Evolutionary conservation across 139 green algal genomes (phyloP).

Genomic region (Protoeuglena noctilucae): DNA sequence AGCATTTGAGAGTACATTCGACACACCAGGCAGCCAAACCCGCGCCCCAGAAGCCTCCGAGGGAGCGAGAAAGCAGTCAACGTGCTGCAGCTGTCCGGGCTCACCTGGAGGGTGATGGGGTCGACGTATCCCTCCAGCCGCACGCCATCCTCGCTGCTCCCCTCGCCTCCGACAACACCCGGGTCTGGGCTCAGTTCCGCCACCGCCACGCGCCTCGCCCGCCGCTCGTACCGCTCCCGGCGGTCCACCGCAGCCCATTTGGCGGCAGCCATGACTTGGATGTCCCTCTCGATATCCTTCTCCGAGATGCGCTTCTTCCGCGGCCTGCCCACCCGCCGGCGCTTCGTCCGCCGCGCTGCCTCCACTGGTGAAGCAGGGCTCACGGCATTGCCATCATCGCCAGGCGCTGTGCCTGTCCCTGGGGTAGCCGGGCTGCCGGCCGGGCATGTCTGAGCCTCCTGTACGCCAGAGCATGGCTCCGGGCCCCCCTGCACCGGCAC

Average conservation of each 20-base stretch:
- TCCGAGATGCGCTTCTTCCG: constrained; percentile 1
- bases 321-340: not conserved
- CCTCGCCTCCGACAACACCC: not conserved
- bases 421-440: no score
- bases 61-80: no score
- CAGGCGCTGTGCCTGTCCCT: no score
- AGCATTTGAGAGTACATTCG: no score
- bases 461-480: no score
- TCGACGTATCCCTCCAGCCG: constrained; percentile 62
- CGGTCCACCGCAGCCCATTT: constrained; percentile 52
- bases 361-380: no score
- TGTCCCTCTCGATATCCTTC: constrained; percentile 8
- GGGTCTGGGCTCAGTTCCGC: constrained; percentile 6
- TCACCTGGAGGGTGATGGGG: constrained; percentile 66
- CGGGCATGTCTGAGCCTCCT: no score
- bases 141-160: constrained; percentile 29
- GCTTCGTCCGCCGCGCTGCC: not conserved
- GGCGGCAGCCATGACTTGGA: constrained; percentile 7
- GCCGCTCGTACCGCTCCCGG: constrained; percentile 49
- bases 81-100: no score
- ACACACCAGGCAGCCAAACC: no score
- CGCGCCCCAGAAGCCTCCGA: no score
- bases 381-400: no score
- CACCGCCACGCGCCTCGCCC: constrained; percentile 32
- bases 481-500: no score